Base-by-base conservation (phyloP, 352 stramenopile genomes). In the Phytophthora pini region DNA sequence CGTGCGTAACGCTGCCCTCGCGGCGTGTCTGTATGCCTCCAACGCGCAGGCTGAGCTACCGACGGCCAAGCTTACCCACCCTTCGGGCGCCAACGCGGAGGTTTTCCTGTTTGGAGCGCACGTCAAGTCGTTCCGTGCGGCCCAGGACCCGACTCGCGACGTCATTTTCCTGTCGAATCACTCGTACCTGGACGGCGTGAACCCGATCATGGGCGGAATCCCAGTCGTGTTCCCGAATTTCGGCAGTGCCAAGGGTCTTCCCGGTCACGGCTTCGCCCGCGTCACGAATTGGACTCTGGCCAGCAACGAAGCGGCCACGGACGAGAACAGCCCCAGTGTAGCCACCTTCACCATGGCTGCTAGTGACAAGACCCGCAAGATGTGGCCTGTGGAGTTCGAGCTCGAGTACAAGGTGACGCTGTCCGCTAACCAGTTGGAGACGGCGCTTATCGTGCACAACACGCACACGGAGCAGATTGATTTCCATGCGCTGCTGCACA, bases 401-500 rank as follows among this genome's bases (percentile, higher is more conserved):
- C 80, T 92, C 2, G 53, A 72, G 15, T 95, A 92, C 65, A 61
- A 78, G 26, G 76, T 98, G 9, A 79, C 76, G 29, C 59, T 98
- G 45, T 65, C 69, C 39, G 72, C 50, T 2, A 56, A 79, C 17
- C 60, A 64, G 8, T 73, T 98, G 22, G 75, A 77, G 15, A 97
- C 84, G 6, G 83, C 66, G 12, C 63, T 98, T 20, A 66, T 69
- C 56, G 80, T 98, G 8, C 76, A 87, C 56, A 99, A 99, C 87
- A 95, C 72, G 34, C 88, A 82, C 46, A 61, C 70, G 13, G 46
- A 41, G 5, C 65, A 84, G 63, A 98, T 98, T 56, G 62, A 84
- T 31, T 98, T 98, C 74, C 93, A 99, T 61, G 86, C 90, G 24
- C 73, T 99, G 26, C 72, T 98, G 39, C 95, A 99, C 79, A 98